These are phyloP conservation scores for Aspergillus latus DNA, from an alignment of 2,329 filamentous ascomycete genomes.

Conservation along the genomic window DNA sequence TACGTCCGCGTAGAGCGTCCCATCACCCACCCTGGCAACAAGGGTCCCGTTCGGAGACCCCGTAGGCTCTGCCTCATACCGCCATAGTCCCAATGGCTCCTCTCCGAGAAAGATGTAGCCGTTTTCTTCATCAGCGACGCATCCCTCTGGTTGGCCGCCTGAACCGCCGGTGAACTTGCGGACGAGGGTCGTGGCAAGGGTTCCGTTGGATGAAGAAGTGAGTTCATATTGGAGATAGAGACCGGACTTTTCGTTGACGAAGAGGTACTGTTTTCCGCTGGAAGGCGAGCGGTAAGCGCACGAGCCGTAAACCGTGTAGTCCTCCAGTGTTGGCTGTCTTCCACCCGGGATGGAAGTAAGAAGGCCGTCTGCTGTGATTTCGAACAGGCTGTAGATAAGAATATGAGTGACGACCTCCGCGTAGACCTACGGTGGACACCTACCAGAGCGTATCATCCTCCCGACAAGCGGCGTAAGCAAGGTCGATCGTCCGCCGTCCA, in stretches of 20 bases:
- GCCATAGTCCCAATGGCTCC: constrained; percentile 8
- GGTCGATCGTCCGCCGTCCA: constrained; percentile 1
- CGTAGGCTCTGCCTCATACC: constrained; percentile 11
- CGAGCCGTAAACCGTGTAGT: constrained; percentile 13
- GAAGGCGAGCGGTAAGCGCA: constrained; percentile 7
- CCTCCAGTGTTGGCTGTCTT: neutral
- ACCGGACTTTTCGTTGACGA: neutral
- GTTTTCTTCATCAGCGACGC: constrained; percentile 10
- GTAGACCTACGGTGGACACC: neutral
- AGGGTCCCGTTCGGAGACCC: neutral
- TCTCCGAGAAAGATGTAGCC: constrained; percentile 8
- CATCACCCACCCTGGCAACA: constrained; percentile 1
- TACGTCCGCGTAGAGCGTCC: constrained; percentile 4
- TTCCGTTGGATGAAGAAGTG: neutral
- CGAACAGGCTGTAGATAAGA: constrained; percentile 3
- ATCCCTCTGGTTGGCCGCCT: constrained; percentile 9
- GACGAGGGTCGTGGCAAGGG: constrained; percentile 3
- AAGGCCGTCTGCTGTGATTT: constrained; percentile 1
- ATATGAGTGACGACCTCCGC: neutral
- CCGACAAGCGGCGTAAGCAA: constrained; percentile 10
- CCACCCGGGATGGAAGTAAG: constrained; percentile 1
- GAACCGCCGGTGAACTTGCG: constrained; percentile 3
- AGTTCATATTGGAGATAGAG: too few relatives aligned
- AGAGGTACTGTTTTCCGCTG: constrained; percentile 10
- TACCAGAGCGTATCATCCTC: constrained; percentile 13